These are phyloP conservation scores for Rhodotorula glutinis DNA, from an alignment of 1,284 basidiomycete genomes.

Conservation along the genomic window DNA sequence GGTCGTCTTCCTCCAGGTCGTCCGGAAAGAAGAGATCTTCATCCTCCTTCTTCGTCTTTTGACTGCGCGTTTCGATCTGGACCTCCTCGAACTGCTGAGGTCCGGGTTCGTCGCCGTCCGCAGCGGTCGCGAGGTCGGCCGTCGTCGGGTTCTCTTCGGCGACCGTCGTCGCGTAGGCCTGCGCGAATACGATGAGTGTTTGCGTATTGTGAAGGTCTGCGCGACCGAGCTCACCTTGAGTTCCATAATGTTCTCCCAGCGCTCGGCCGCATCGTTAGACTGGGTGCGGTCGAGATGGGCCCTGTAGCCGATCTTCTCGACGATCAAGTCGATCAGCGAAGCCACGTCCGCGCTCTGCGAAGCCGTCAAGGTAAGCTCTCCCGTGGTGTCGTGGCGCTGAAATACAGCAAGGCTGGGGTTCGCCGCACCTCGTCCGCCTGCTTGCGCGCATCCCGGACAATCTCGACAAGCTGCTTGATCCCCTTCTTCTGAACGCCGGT, in stretches of 20 bases:
- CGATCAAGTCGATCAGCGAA: conserved; percentile 62
- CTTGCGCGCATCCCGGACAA: conserved; percentile 58
- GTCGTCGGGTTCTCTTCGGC: conserved; percentile 25
- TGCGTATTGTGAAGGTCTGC: not conserved
- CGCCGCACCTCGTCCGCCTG: conserved; percentile 60
- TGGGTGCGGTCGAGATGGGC: conserved; percentile 67
- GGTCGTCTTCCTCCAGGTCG: conserved; percentile 22
- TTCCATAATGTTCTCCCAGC: conserved; percentile 85
- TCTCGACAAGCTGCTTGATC: conserved; percentile 60
- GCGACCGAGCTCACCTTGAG: conserved; percentile 51
- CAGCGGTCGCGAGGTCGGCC: conserved; percentile 18
- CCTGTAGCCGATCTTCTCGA: conserved; percentile 65
- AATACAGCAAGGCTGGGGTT: no score
- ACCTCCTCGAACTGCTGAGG: conserved; percentile 25
- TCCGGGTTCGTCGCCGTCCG: conserved; percentile 14
- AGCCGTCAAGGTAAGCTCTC: no score
- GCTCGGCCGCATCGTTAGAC: conserved; percentile 63
- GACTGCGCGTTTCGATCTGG: not conserved
- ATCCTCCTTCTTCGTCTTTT: not conserved
- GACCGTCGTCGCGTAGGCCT: conserved; percentile 32
- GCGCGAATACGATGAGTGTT: not conserved
- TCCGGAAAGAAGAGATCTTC: conserved; percentile 17
- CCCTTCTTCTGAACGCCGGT: conserved; percentile 66
- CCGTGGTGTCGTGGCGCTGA: no score
- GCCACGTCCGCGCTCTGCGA: conserved; percentile 61